phyloP scores from a whole-genome alignment of 352 stramenopile species.

The Aphanomyces invadans region DNA sequence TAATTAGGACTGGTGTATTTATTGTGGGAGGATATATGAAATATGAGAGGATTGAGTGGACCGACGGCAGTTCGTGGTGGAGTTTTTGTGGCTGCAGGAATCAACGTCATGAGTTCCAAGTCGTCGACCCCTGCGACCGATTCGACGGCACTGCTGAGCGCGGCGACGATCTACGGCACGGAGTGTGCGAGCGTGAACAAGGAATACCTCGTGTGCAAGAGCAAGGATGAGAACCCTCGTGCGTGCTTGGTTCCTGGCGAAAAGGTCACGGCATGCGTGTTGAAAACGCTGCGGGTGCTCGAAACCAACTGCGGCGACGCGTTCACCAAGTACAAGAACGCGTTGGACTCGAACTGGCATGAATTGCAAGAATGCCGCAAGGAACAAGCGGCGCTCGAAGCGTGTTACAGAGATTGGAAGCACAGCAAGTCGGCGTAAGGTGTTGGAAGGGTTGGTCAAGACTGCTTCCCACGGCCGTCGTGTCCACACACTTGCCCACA shows the following conservation, averaged over 20 bases:
- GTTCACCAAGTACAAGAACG: constrained; percentile 82
- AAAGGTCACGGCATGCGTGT: constrained; percentile 79
- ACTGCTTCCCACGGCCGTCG: neutral
- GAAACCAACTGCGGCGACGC: constrained; percentile 80
- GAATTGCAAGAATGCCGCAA: constrained; percentile 78
- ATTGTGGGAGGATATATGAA: constrained; percentile 4
- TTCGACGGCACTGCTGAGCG: constrained; percentile 83
- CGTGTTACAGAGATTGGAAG: constrained; percentile 81
- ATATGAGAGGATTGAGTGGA: neutral
- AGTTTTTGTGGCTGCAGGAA: constrained; percentile 21
- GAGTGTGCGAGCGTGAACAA: constrained; percentile 80
- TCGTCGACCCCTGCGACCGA: constrained; percentile 67
- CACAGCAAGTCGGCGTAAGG: neutral
- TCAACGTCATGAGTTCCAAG: constrained; percentile 4
- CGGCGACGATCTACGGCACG: constrained; percentile 68
- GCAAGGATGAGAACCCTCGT: constrained; percentile 68
- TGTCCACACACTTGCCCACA: too few relatives aligned
- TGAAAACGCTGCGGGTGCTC: constrained; percentile 75
- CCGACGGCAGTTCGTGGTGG: neutral
- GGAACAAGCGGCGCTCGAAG: constrained; percentile 76
- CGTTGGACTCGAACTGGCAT: constrained; percentile 85
- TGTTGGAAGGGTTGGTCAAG: neutral
- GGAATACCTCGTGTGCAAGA: constrained; percentile 82
- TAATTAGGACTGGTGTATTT: neutral
- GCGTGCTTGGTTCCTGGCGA: constrained; percentile 77